These are phyloP conservation scores for Nemophila menziesii DNA, from an alignment of 257 asterid species.

Conservation along the genomic window DNA sequence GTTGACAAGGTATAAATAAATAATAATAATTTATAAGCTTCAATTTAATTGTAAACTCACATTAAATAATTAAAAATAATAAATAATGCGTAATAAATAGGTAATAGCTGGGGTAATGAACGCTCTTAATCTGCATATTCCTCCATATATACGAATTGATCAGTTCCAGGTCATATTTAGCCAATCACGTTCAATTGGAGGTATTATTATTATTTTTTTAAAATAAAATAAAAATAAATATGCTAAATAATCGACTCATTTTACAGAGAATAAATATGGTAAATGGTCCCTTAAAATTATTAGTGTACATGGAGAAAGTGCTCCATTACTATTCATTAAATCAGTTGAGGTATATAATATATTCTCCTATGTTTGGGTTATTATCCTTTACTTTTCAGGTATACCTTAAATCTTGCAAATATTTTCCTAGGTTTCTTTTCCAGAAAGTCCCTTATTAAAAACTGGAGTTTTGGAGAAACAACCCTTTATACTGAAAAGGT, in stretches of 20 bases:
- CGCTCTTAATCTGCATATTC: slow-evolving; percentile 7
- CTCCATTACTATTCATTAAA: slow-evolving; percentile 13
- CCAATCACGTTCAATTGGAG: slow-evolving; percentile 7
- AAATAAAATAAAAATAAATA: too few relatives aligned
- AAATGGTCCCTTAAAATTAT: slow-evolving; percentile 13
- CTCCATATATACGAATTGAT: slow-evolving; percentile 15
- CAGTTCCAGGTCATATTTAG: slow-evolving; percentile 13
- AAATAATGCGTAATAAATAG: not conserved
- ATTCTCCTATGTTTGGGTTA: not conserved
- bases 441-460: slow-evolving; percentile 19
- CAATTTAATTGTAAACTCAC: not conserved
- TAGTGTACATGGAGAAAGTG: slow-evolving; percentile 15
- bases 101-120: slow-evolving; percentile 12
- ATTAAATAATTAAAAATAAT: too few relatives aligned
- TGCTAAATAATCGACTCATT: not conserved
- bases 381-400: too few relatives aligned
- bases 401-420: too few relatives aligned
- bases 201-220: slow-evolving; percentile 3
- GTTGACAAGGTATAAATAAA: slow-evolving; percentile 16
- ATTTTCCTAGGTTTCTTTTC: slow-evolving; percentile 17
- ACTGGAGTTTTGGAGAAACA: slow-evolving; percentile 10
- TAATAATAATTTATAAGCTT: too few relatives aligned
- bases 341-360: slow-evolving; percentile 12
- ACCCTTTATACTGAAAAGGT: slow-evolving; percentile 13
- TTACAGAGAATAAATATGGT: slow-evolving; percentile 7